These are phyloP conservation scores for Cyberlindnera americana DNA, from an alignment of 805 yeast species.

Conservation along the genomic window DNA sequence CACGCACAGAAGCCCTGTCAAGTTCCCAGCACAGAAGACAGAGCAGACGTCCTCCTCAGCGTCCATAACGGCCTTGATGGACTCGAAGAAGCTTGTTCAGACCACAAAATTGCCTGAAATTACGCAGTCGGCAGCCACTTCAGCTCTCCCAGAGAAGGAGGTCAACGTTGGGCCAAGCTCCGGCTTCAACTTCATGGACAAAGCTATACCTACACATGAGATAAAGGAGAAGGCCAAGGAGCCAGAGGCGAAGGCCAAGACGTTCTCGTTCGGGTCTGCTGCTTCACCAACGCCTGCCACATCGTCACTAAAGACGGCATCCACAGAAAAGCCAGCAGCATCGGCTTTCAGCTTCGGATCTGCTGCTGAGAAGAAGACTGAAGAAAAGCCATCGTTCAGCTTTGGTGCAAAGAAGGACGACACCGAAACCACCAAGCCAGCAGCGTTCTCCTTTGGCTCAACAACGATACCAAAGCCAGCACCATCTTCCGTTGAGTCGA, in stretches of 20 bases:
- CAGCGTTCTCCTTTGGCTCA: conserved; percentile 15
- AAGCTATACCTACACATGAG: background rate
- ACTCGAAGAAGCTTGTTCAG: conserved; percentile 19
- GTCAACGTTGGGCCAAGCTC: conserved; percentile 27
- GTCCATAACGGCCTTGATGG: conserved; percentile 18
- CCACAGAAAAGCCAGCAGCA: conserved; percentile 1
- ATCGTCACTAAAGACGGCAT: conserved; percentile 13
- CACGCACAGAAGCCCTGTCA: conserved; percentile 19
- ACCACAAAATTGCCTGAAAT: conserved; percentile 10
- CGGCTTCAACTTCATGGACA: conserved; percentile 27
- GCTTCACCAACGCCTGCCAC: background rate
- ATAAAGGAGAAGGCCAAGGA: background rate
- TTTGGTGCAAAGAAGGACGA: background rate
- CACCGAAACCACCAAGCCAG: conserved; percentile 1
- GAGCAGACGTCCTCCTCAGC: conserved; percentile 10
- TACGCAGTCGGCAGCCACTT: background rate
- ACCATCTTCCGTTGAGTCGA: background rate
- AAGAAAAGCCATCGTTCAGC: background rate
- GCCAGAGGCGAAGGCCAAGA: background rate
- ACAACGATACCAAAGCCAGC: conserved; percentile 1
- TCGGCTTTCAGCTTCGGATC: conserved; percentile 12
- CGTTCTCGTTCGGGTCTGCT: conserved; percentile 4
- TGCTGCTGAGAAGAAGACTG: conserved; percentile 1
- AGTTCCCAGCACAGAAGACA: conserved; percentile 14
- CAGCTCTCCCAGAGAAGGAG: background rate